phyloP scores from a whole-genome alignment of 371 early-diverging fungal species.

The Gilbertella persicaria region DNA sequence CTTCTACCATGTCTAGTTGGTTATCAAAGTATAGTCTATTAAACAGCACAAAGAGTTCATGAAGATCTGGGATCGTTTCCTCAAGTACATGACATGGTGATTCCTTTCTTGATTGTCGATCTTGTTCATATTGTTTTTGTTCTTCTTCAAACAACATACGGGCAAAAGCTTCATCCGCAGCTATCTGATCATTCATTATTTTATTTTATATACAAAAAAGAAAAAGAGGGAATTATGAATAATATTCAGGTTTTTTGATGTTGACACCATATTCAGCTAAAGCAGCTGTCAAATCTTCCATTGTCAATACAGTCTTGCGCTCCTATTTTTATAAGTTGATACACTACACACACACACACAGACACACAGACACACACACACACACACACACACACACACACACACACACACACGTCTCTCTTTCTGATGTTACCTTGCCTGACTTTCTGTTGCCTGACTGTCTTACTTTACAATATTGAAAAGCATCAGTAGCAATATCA shows the following conservation, averaged over 20 bases:
- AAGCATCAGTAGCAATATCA: constrained; percentile 93
- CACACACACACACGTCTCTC: neutral
- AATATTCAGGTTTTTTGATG: constrained; percentile 94
- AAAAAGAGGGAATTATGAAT: constrained; percentile 29
- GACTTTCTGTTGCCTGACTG: constrained; percentile 61
- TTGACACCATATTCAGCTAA: constrained; percentile 93
- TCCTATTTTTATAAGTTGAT: constrained; percentile 43
- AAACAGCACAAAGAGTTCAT: constrained; percentile 50
- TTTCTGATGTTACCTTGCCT: constrained; percentile 32
- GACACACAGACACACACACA: no score
- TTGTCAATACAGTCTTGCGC: constrained; percentile 82
- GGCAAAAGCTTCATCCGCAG: constrained; percentile 38
- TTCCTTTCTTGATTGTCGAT: constrained; percentile 37
- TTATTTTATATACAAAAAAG: neutral
- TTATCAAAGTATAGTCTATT: constrained; percentile 60
- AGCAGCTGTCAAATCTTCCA: constrained; percentile 93
- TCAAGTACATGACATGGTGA: neutral
- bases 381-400: neutral
- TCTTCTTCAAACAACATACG: constrained; percentile 34
- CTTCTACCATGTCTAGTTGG: constrained; percentile 55
- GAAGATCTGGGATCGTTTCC: constrained; percentile 23
- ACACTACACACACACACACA: neutral
- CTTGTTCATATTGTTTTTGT: constrained; percentile 17
- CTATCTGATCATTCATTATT: neutral
- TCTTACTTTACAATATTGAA: constrained; percentile 89